Evolutionary conservation across 2,329 filamentous ascomycete genomes (phyloP), one percentile per base, ranked within the genome.

Genomic region (Sclerotinia subarctica): DNA sequence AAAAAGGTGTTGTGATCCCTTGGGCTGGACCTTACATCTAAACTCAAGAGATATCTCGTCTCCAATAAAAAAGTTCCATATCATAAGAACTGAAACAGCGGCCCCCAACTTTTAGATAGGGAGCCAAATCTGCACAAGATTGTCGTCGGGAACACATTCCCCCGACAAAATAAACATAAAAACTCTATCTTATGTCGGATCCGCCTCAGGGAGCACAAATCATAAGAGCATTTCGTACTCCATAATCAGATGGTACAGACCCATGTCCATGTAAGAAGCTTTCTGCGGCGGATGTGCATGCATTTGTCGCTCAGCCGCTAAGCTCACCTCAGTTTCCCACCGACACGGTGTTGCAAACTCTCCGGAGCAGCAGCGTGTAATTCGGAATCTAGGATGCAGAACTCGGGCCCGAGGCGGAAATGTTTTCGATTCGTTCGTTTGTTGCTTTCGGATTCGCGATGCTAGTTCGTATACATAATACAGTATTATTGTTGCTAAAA

Each of bases 391-490:
- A 29, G 49, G 44, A 26, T 64, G 35, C 62, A 49, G 54, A 64
- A 64, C 62, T 60, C 58, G 58, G 58, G 58, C 58, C 58, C 58
- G 58, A 60, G 24, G 44, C 26, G 21, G 58, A 60, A 21, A 21
- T 44, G n/a, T 17, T 32, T n/a, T 19, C 26, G 42, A 60, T 60
- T 47, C 24, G 57, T 32, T 46, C 42, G 26, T 32, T 47, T 60
- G 19, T 32, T 47, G 17, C 2, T 29, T 29, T 46, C 10, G 5
- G 19, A 5, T 29, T 42, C 17, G 24, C 42, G 8, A 19, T 29
- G 42, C 17, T 46, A 8, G 17, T 46, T 4, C 56, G 24, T 47
- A 21, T 24, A 35, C 32, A 35, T 38, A 46, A 26, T n/a, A 8
- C 35, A 15, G 38, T 42, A 44, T 32, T 15, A 4, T 46, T 2